A percentile compares a stretch with the other conserved stretches of the same genome.
These are phyloP conservation scores for Inga leiocalycina DNA, from an alignment of 306 rosid species.

Conservation along the genomic window DNA sequence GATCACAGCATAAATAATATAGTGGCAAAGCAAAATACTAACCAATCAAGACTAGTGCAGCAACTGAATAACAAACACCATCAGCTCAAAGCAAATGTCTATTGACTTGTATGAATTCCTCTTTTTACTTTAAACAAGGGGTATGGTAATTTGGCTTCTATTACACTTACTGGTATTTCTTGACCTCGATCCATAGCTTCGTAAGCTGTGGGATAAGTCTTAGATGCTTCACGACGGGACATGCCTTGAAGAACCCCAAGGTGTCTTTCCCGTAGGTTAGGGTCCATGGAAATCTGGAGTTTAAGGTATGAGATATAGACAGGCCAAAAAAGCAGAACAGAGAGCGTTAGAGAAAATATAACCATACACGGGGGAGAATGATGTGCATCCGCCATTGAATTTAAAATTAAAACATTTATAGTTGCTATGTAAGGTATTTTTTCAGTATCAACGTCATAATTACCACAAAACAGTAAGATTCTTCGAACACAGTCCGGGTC, in stretches of 20 bases:
- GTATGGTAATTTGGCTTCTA: neutral
- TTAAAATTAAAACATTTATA: neutral
- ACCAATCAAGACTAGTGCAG: neutral
- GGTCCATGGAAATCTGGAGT: conserved; percentile 68
- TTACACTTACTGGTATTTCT: conserved; percentile 76
- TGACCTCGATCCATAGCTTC: conserved; percentile 54
- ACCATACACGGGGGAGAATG: neutral
- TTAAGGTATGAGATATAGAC: neutral
- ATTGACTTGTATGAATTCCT: conserved; percentile 13
- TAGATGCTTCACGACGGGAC: conserved; percentile 46
- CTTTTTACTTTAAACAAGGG: conserved; percentile 6
- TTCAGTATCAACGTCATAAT: conserved; percentile 10
- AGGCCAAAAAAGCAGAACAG: neutral
- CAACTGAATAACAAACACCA: conserved; percentile 7
- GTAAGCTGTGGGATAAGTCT: conserved; percentile 48
- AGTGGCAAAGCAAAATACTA: neutral
- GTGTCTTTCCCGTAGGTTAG: conserved; percentile 75
- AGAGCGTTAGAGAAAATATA: too few species aligned
- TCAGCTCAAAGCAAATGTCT: neutral
- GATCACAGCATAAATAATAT: neutral
- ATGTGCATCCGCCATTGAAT: neutral
- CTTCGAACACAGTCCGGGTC: neutral
- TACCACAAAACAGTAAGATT: neutral
- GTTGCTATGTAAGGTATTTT: neutral
- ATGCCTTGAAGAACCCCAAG: conserved; percentile 86